Evolutionary conservation across 306 rosid genomes (phyloP).

Genomic region (Vigna trinervia): DNA sequence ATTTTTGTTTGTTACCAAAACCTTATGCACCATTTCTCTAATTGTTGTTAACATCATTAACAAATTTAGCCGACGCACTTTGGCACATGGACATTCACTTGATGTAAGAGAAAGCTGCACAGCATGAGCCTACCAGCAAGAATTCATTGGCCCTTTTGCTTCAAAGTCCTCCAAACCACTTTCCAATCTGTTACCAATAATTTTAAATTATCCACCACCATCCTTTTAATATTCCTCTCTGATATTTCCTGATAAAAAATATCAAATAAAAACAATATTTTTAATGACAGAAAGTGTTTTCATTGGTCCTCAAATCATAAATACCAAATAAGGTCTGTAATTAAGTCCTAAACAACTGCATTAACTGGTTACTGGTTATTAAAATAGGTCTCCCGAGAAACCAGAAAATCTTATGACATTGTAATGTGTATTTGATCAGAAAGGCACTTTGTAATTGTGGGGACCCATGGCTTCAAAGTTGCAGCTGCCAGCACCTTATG

Average conservation of each 20-base stretch:
- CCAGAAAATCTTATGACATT: neutral
- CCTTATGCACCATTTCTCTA: conserved; percentile 3
- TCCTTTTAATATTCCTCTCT: conserved; percentile 2
- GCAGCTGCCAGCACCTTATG: conserved; percentile 45
- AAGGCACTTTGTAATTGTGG: conserved; percentile 48
- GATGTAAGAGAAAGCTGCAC: neutral
- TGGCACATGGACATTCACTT: neutral
- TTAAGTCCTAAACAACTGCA: conserved; percentile 21
- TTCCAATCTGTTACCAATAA: conserved; percentile 11
- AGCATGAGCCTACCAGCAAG: conserved; percentile 15
- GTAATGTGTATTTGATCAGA: conserved; percentile 26
- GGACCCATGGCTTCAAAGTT: conserved; percentile 42
- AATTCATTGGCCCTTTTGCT: conserved; percentile 18
- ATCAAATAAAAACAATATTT: neutral
- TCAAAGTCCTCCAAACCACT: neutral
- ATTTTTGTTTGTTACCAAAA: neutral
- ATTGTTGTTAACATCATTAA: conserved; percentile 16
- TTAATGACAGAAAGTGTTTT: too few species aligned
- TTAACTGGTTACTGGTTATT: neutral
- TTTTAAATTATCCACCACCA: conserved; percentile 2
- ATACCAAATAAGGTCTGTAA: neutral
- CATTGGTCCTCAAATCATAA: neutral
- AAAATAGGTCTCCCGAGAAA: neutral
- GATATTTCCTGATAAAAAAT: neutral
- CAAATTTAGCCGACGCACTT: conserved; percentile 1